Evolutionary conservation across 164 flowering plant species (phyloP), one percentile per base, ranked within the genome.

Genomic region (Pachysandra terminalis): DNA sequence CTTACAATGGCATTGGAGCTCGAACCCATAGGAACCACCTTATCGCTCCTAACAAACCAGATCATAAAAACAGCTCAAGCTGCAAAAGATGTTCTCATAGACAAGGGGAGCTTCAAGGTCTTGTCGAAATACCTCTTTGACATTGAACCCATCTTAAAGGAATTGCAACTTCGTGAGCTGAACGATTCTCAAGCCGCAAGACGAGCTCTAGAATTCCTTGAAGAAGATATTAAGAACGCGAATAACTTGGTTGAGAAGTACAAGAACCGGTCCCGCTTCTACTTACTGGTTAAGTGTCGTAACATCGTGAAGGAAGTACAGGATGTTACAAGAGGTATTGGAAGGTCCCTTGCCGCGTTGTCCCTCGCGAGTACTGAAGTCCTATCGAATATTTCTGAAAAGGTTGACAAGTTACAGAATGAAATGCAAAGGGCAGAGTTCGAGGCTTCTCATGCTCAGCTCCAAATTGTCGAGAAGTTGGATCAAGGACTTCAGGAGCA

Each of bases 401-500:
- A 81, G 60, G 85, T 89, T 57, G 71, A 78, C 55, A 78, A 72
- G 76, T 72, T 87, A 64, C 90, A 87, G 41, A 73, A 78, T 74
- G 89, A 89, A 78, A 89, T 89, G 95, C 91, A 86, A 65, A 81
- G 83, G 57, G 91, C 78, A 21, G 85, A 87, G 60, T 80, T 84
- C 63, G 85, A 81, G 72, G 79, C 87, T 54, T 81, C 89, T 52
- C 81, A 75, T 9, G 62, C 86, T 59, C 86, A 79, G 65, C 74
- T 82, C 60, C 73, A 69, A 56, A 86, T 87, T 69, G 79, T 89
- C 56, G 86, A 87, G 68, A 85, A 78, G 76, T 79, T 89, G 71
- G 68, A 80, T 14, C 84, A 80, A 68, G 91, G 91, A 17, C 76
- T 89, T 27, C 61, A 26, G 24, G 85, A 83, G 26, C 85, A 81